Evolutionary conservation across 176 grass and related monocot genomes (phyloP), one percentile per base, ranked within the genome.

Genomic region (Chrysopogon serrulatus): DNA sequence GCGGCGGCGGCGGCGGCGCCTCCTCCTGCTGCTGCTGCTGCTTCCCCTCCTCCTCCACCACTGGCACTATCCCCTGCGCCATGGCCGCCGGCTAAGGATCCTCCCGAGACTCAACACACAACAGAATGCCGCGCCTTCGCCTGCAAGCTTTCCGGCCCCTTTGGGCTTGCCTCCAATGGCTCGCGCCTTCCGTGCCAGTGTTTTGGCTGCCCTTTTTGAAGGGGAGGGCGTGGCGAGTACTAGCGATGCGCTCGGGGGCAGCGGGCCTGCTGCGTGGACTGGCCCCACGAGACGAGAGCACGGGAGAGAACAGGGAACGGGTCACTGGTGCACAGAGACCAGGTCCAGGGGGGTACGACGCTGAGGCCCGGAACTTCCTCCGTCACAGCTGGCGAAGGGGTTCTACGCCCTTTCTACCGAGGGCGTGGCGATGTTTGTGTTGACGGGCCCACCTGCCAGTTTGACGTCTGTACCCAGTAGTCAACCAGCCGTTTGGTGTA

Each of bases 151-250:
- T 36, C 13, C 63, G 21, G 18, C 76, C 35, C 48, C 62, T 68
- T 12, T 15, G 15, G 53, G 42, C 6, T 67, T 49, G 63, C 61
- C 61, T 33, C 30, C 19, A 8, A 8, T 28, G 69, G 44, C 60
- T 76, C 72, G 71, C 72, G 73, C 86, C 73, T 57, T 68, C 53
- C 62, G 45, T 34, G 15, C 24, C 49, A 73, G 80, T 68, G 65
- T 47, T 60, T 65, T 62, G 48, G 76, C 65, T 84, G 14, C 0
- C 68, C 70, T 67, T 89, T 89, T 89, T 85, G 44, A 80, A 68
- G 27, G 77, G 18, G 8, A 8, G 19, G 72, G 4, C 1, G 21
- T 21, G 67, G 67, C 2, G 41, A 41, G 62, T n/a, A 45, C 43
- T 51, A 21, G 24, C 48, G 81, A 66, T 27, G 54, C 70, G 68